These are phyloP conservation scores for Cyclotella cryptica DNA, from an alignment of 108 stramenopile species.

Conservation along the genomic window DNA sequence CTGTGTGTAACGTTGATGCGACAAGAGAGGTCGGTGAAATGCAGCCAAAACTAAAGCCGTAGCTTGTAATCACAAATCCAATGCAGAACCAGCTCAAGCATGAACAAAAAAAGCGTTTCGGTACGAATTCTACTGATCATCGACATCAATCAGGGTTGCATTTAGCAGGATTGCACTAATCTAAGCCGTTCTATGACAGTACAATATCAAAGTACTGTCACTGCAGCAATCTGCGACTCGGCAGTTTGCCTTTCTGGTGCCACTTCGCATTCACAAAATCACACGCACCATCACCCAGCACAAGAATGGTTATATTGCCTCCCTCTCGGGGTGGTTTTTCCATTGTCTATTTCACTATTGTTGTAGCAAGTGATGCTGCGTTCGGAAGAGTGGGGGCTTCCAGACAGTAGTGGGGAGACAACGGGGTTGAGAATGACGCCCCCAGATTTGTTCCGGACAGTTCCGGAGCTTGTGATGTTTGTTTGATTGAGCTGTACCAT, in stretches of 20 bases:
- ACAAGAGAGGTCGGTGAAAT: slow-evolving; percentile 6
- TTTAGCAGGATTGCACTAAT: not conserved
- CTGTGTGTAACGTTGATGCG: slow-evolving; percentile 35
- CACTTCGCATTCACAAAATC: not conserved
- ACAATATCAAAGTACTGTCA: not conserved
- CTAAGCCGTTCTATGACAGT: not conserved
- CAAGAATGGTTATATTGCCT: slow-evolving; percentile 67
- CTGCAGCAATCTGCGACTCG: not conserved
- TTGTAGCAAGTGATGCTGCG: too few relatives aligned
- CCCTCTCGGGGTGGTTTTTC: slow-evolving; percentile 22
- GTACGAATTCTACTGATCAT: not conserved
- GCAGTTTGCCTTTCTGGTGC: not conserved
- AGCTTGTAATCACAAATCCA: not conserved
- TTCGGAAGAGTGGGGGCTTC: too few relatives aligned
- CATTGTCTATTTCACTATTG: not conserved
- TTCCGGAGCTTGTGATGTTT: too few relatives aligned
- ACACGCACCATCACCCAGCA: slow-evolving; percentile 82
- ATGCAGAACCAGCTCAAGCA: not conserved
- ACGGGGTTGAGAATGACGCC: too few relatives aligned
- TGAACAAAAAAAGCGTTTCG: not conserved
- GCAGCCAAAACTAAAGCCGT: not conserved
- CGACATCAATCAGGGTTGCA: not conserved
- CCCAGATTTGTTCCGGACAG: too few relatives aligned
- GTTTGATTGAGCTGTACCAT: too few relatives aligned
- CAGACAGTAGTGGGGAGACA: too few relatives aligned